Percentiles rank a stretch among this genome's conserved stretches.
These are phyloP conservation scores for Oenanthe sinensis DNA, from an alignment of 129 eudicot genomes.

Conservation along the genomic window DNA sequence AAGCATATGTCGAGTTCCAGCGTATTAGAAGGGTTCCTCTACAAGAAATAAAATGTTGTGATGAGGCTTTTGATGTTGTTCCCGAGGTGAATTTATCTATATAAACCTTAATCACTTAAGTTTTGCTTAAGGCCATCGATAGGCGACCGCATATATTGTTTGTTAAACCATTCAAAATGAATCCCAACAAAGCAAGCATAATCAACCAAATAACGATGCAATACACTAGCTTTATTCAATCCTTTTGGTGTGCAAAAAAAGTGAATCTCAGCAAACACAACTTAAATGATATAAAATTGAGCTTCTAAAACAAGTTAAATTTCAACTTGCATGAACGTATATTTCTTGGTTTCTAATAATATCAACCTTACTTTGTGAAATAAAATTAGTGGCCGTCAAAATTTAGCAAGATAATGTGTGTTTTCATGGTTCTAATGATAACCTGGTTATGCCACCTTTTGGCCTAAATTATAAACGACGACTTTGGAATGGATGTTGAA, in stretches of 20 bases:
- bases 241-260: not conserved
- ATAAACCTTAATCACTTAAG: not conserved
- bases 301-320: not conserved
- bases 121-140: not conserved
- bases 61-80: conserved; percentile 57
- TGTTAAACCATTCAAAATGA: not conserved
- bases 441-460: too few relatives aligned
- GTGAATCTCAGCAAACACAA: not conserved
- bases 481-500: not conserved
- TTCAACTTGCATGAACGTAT: not conserved
- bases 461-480: too few relatives aligned
- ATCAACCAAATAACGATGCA: not conserved
- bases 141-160: not conserved
- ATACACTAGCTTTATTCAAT: too few relatives aligned
- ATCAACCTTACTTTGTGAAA: not conserved
- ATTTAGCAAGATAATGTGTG: not conserved
- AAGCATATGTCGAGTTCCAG: conserved; percentile 75
- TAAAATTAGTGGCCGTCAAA: not conserved
- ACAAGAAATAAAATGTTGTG: conserved; percentile 51
- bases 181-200: not conserved
- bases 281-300: not conserved
- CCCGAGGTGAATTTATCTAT: conserved; percentile 41
- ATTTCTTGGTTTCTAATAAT: not conserved
- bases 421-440: not conserved
- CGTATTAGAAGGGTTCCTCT: conserved; percentile 65